phyloP scores from a whole-genome alignment of 2,329 filamentous ascomycete genomes.

The Stemphylium lycopersici region DNA sequence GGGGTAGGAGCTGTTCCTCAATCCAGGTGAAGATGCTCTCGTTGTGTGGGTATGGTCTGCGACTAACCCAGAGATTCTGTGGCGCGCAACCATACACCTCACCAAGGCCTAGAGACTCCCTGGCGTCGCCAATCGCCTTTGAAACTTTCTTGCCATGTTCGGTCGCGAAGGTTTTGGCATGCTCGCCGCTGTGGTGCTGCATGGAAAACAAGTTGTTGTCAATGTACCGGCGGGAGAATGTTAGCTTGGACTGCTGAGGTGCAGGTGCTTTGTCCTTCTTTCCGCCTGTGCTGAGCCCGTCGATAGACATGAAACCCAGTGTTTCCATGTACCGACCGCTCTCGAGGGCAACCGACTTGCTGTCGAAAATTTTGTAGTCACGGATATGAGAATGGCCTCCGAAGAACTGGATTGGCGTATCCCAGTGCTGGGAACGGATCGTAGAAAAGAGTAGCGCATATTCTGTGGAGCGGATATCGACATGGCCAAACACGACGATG shows the following conservation, averaged over 20 bases:
- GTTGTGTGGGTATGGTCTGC: conserved; percentile 73
- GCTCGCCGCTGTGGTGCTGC: conserved; percentile 77
- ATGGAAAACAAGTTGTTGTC: conserved; percentile 91
- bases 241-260: conserved; percentile 47
- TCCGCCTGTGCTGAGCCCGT: conserved; percentile 62
- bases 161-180: conserved; percentile 76
- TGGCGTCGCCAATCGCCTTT: conserved; percentile 69
- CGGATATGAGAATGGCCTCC: conserved; percentile 90
- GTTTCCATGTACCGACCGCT: conserved; percentile 95
- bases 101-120: conserved; percentile 74
- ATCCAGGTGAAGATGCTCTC: conserved; percentile 85
- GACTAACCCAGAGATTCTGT: conserved; percentile 78
- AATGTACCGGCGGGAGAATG: conserved; percentile 82
- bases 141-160: conserved; percentile 75
- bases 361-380: conserved; percentile 81
- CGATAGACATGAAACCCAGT: conserved; percentile 88
- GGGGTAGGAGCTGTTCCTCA: conserved; percentile 74
- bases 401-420: conserved; percentile 88
- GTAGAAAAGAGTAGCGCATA: conserved; percentile 77
- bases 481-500: conserved; percentile 85
- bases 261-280: conserved; percentile 32
- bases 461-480: conserved; percentile 80
- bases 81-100: conserved; percentile 83
- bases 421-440: conserved; percentile 77
- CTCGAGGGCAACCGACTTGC: conserved; percentile 77